These are phyloP conservation scores for Diospyros lotus DNA, from an alignment of 148 eudicot species.

Conservation along the genomic window DNA sequence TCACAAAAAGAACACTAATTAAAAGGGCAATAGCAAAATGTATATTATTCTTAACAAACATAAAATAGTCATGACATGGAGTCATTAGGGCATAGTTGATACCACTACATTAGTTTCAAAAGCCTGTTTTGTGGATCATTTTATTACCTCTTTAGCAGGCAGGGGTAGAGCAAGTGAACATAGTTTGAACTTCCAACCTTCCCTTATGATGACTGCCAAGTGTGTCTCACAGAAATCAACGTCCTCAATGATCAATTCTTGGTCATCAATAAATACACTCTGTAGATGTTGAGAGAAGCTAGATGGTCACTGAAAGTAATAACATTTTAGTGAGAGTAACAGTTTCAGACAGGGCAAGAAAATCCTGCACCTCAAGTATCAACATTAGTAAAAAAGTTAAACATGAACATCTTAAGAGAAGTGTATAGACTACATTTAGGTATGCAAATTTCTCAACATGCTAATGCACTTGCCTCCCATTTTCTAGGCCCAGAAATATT, in stretches of 20 bases:
- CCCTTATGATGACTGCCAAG: conserved; percentile 65
- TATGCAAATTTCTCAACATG: not conserved
- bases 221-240: conserved; percentile 76
- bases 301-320: not conserved
- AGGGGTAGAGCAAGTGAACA: conserved; percentile 70
- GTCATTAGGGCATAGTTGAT: not conserved
- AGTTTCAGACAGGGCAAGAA: conserved; percentile 1
- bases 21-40: not conserved
- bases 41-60: not conserved
- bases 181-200: conserved; percentile 52
- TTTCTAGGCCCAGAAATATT: conserved; percentile 40
- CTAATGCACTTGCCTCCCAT: conserved; percentile 61
- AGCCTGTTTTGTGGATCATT: not conserved
- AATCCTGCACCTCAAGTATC: not conserved
- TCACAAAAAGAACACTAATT: not conserved
- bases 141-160: conserved; percentile 46
- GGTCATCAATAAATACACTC: conserved; percentile 66
- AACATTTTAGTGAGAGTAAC: not conserved
- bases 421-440: not conserved
- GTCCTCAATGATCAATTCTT: conserved; percentile 61
- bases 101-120: not conserved
- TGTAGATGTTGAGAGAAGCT: conserved; percentile 30
- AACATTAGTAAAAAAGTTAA: not conserved
- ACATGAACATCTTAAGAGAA: not conserved
- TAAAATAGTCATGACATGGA: not conserved